phyloP scores from a whole-genome alignment of 2,329 filamentous ascomycete genomes.

The Corynespora cassiicola region DNA sequence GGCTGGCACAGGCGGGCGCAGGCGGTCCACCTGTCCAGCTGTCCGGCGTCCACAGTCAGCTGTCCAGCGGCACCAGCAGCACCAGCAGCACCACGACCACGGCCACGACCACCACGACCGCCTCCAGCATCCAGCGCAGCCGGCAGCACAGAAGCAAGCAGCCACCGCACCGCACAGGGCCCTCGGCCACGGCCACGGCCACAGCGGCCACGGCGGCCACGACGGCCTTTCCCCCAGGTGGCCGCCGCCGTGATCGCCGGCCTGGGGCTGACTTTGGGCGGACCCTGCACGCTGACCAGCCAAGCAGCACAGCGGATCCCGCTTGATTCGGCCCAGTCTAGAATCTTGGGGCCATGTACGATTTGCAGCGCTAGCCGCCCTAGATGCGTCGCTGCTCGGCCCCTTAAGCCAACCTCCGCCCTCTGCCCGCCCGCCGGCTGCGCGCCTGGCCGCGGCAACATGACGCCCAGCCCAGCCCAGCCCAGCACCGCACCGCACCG shows the following conservation, averaged over 20 bases:
- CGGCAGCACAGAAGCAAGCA: not conserved
- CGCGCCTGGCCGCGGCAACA: not conserved
- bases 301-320: conserved; percentile 19
- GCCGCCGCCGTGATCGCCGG: not conserved
- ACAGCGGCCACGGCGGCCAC: too few relatives aligned
- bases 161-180: not conserved
- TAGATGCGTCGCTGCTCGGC: conserved; percentile 15
- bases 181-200: not conserved
- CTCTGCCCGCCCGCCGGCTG: conserved; percentile 10
- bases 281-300: conserved; percentile 7
- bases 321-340: conserved; percentile 24
- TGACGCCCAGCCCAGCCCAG: too few relatives aligned
- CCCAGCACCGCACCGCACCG: too few relatives aligned
- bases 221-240: too few relatives aligned
- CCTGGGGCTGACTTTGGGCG: conserved; percentile 3
- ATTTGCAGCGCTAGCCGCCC: conserved; percentile 24
- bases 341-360: conserved; percentile 24
- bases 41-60: too few relatives aligned
- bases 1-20: too few relatives aligned
- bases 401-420: conserved; percentile 19
- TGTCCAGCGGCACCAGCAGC: not conserved
- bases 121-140: too few relatives aligned
- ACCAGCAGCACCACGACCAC: not conserved
- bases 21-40: too few relatives aligned
- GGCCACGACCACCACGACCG: too few relatives aligned